Percentiles rank a stretch among this genome's conserved stretches.
Evolutionary conservation across 176 grass and related monocot genomes (phyloP).

Genomic region (Triticum turgidum): DNA sequence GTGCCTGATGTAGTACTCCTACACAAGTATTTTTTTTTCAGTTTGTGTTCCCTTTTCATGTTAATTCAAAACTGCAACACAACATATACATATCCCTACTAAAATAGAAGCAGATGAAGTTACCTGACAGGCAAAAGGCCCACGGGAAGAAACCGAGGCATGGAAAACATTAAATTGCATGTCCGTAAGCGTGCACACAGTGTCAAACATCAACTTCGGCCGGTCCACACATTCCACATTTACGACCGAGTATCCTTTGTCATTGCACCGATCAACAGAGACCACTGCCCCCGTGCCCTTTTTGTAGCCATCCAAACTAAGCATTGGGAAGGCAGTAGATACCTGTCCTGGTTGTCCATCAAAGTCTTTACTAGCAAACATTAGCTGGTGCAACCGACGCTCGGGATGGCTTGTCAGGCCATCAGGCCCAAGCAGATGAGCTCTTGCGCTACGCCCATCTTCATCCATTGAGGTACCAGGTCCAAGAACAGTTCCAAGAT

Average conservation of each 20-base stretch:
- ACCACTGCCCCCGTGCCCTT: not conserved
- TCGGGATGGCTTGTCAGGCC: conserved; percentile 34
- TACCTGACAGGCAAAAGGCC: not conserved
- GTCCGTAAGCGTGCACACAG: conserved; percentile 55
- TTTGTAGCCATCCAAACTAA: conserved; percentile 3
- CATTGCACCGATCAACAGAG: not conserved
- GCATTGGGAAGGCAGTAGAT: not conserved
- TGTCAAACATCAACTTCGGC: conserved; percentile 62
- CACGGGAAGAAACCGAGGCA: conserved; percentile 7
- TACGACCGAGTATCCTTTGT: conserved; percentile 50
- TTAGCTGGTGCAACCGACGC: conserved; percentile 56
- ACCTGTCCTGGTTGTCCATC: not conserved
- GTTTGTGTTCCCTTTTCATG: not conserved
- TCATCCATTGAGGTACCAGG: not conserved
- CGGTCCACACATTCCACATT: conserved; percentile 53
- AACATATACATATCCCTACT: not conserved
- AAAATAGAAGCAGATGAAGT: not conserved
- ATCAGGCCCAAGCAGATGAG: conserved; percentile 38
- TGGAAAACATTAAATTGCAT: conserved; percentile 62
- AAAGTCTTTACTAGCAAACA: conserved; percentile 48
- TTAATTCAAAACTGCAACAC: not conserved
- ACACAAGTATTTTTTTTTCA: not conserved
- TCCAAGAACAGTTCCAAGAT: conserved; percentile 46
- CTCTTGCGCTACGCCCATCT: conserved; percentile 18
- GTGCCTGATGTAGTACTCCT: conserved; percentile 63